Conservation (phyloP, 192 early-diverging fungal species). For the Coemansia sp. region DNA sequence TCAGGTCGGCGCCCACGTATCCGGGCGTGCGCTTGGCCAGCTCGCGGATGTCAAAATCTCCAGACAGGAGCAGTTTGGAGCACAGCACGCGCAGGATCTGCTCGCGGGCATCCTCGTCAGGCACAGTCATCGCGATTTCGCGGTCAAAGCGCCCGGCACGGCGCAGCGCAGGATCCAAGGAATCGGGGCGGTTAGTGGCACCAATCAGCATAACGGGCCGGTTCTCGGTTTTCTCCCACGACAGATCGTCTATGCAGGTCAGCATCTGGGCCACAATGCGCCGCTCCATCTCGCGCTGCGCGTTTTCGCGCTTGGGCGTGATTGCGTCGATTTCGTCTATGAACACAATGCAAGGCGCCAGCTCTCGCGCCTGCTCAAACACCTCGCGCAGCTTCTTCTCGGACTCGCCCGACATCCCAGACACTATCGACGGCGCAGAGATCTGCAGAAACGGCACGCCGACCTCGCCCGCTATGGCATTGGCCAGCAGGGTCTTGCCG, state of each 20-base stretch:
- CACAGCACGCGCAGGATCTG: slow-evolving; percentile 53
- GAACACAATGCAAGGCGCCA: slow-evolving; percentile 89
- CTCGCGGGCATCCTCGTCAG: slow-evolving; percentile 81
- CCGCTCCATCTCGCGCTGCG: slow-evolving; percentile 93
- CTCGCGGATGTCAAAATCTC: slow-evolving; percentile 72
- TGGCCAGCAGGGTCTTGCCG: slow-evolving; percentile 92
- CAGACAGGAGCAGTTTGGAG: slow-evolving; percentile 68
- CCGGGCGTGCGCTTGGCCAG: slow-evolving; percentile 93
- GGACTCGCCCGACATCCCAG: slow-evolving; percentile 97
- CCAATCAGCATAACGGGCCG: slow-evolving; percentile 89
- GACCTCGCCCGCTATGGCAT: slow-evolving; percentile 95
- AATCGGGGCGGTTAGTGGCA: slow-evolving; percentile 87
- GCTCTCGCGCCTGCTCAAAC: slow-evolving; percentile 89
- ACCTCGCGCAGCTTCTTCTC: slow-evolving; percentile 98
- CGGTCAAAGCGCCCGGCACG: slow-evolving; percentile 85
- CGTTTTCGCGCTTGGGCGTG: slow-evolving; percentile 70
- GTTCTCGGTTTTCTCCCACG: slow-evolving; percentile 82
- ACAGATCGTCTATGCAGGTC: slow-evolving; percentile 92
- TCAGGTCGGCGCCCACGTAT: slow-evolving; percentile 97
- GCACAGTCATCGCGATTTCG: slow-evolving; percentile 84
- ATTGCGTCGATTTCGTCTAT: slow-evolving; percentile 99
- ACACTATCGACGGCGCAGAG: slow-evolving; percentile 90
- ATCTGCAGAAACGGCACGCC: slow-evolving; percentile 90
- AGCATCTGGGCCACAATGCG: slow-evolving; percentile 94
- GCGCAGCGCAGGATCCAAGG: slow-evolving; percentile 76